Conservation (phyloP, 192 early-diverging fungal species). For the Mortierella hygrophila region DNA sequence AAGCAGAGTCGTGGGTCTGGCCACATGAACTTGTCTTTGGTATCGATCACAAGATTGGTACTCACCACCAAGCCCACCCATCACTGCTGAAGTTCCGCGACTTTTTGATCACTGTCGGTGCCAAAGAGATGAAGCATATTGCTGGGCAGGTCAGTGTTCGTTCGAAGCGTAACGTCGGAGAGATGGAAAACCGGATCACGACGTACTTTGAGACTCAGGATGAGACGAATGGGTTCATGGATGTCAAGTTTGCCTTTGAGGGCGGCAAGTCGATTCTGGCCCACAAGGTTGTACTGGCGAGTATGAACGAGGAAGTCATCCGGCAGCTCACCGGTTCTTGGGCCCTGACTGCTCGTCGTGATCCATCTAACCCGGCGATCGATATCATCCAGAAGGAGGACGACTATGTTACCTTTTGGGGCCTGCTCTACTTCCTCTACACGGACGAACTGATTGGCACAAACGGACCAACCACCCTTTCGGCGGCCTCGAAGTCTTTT, state of each 20-base stretch:
- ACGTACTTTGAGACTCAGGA: constrained; percentile 2
- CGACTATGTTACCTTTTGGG: background rate
- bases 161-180: background rate
- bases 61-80: background rate
- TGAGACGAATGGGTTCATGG: background rate
- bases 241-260: background rate
- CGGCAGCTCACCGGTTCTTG: background rate
- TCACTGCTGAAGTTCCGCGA: background rate
- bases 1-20: background rate
- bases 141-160: background rate
- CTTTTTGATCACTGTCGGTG: background rate
- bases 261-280: background rate
- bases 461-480: background rate
- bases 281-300: constrained; percentile 4
- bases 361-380: background rate
- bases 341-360: background rate
- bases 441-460: constrained; percentile 1
- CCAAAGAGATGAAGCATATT: background rate
- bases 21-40: background rate
- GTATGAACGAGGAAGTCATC: background rate
- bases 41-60: background rate
- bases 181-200: background rate
- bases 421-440: background rate
- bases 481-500: background rate
- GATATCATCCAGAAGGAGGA: background rate